These are phyloP conservation scores for Pachysandra terminalis DNA, from an alignment of 164 flowering plant species.

Conservation along the genomic window DNA sequence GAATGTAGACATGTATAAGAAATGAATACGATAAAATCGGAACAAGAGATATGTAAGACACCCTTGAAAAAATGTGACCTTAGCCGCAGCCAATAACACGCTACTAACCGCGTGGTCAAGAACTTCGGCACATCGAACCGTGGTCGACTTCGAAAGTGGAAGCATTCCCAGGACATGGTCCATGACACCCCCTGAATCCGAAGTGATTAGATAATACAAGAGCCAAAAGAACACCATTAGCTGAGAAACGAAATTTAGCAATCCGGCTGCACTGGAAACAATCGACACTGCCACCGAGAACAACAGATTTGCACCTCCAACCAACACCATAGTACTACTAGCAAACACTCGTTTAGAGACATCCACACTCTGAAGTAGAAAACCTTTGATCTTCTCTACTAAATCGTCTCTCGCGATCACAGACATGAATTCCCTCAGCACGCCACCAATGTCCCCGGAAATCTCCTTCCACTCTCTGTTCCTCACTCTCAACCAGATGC, in stretches of 20 bases:
- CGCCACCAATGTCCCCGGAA: constrained; percentile 13
- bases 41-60: constrained; percentile 25
- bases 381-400: constrained; percentile 17
- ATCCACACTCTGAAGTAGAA: constrained; percentile 22
- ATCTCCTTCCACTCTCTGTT: constrained; percentile 17
- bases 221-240: constrained; percentile 23
- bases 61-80: constrained; percentile 25
- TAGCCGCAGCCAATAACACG: constrained; percentile 23
- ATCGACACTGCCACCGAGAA: constrained; percentile 13
- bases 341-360: constrained; percentile 16
- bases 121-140: constrained; percentile 19
- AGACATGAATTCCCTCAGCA: constrained; percentile 17
- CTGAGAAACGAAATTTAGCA: constrained; percentile 22
- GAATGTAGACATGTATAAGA: constrained; percentile 23
- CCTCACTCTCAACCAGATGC: constrained; percentile 4
- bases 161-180: constrained; percentile 26
- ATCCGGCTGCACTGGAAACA: constrained; percentile 21
- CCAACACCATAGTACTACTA: constrained; percentile 17
- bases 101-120: constrained; percentile 25
- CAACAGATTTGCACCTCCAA: constrained; percentile 17
- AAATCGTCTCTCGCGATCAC: constrained; percentile 20
- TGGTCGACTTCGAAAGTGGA: constrained; percentile 18
- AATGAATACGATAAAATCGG: constrained; percentile 22
- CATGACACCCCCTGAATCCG: constrained; percentile 23
- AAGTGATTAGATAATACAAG: constrained; percentile 23